Evolutionary conservation across 2,329 filamentous ascomycete genomes (phyloP).

Genomic region (Ophiostoma himal-ulmi): DNA sequence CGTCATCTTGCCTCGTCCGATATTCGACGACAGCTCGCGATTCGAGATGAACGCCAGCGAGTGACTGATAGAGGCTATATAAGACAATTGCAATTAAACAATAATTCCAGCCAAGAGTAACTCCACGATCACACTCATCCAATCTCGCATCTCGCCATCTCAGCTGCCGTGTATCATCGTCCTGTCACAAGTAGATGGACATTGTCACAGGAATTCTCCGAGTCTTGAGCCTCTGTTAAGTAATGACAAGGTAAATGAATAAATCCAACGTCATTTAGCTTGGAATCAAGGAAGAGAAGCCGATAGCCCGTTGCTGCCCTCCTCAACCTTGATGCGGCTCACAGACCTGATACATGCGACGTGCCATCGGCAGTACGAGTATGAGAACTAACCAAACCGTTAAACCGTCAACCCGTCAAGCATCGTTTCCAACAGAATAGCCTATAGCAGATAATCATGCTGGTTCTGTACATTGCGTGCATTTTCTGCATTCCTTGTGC

Average conservation of each 20-base stretch:
- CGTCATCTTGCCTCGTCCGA: neutral
- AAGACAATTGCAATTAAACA: too few species aligned
- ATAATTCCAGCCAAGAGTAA: too few species aligned
- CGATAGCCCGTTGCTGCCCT: neutral
- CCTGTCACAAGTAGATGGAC: neutral
- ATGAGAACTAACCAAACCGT: slow-evolving; percentile 22
- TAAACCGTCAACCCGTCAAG: neutral
- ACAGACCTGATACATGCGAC: slow-evolving; percentile 29
- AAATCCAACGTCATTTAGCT: neutral
- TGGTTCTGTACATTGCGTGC: neutral
- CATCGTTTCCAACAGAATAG: neutral
- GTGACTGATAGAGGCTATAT: too few species aligned
- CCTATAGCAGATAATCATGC: neutral
- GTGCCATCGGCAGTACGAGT: slow-evolving; percentile 34
- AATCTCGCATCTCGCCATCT: neutral
- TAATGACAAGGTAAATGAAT: neutral
- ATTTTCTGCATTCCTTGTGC: neutral
- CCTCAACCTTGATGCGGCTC: slow-evolving; percentile 27
- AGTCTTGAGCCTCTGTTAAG: neutral
- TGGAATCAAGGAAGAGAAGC: neutral
- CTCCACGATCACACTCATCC: too few species aligned
- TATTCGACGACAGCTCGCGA: neutral
- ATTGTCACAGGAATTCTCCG: neutral
- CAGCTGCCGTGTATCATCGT: neutral
- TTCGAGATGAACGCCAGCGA: neutral